Base-by-base conservation (phyloP, 2,329 filamentous ascomycete genomes). In the Huntiella savannae region DNA sequence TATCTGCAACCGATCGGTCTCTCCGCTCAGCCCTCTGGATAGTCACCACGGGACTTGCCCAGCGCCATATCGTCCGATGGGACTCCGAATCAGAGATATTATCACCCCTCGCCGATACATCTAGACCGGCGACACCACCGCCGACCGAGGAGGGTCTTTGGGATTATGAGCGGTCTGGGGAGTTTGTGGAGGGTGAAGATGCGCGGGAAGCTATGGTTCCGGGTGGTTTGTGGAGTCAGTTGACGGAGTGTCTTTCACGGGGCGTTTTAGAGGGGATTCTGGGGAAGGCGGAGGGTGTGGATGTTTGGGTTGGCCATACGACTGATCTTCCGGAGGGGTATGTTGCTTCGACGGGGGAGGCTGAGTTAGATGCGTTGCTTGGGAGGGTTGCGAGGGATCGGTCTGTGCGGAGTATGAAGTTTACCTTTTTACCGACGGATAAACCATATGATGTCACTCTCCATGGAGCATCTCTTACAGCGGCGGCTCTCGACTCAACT, bases 21-120 rank as follows among this genome's bases (percentile, higher is more conserved):
- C 58, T 65, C 28, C 66, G 75, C 3, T 69, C 63, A 46, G 75
- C 72, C 4, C 75, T 70, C 55, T 79, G 74, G 73, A 62, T 77
- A 46, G 57, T 65, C 38, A 63, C 63, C 0, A 58, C 56, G 1
- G 53, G 56, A 8, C 50, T 50, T 3, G 53, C 61, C 11, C 56
- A 55, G 4, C 59, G 67, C 15, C 63, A 66, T 48, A 62, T 71
- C 22, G 63, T 70, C 54, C 64, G 68, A 53, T 76, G 72, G 75
- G 67, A 77, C 54, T 60, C 55, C 22, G 70, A 67, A 54, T 68
- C 70, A 53, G 74, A 78, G 53, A 60, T 68, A 3, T 59, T 78
- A 2, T 60, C 60, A 32, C 65, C 71, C n/a, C 22, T 28, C 10
- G 22, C 22, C 2, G 22, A 28, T 28, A 7, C 22, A 28, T 28